Conservation (phyloP, 768 basidiomycete genomes). For the Tylopilus sp. region DNA sequence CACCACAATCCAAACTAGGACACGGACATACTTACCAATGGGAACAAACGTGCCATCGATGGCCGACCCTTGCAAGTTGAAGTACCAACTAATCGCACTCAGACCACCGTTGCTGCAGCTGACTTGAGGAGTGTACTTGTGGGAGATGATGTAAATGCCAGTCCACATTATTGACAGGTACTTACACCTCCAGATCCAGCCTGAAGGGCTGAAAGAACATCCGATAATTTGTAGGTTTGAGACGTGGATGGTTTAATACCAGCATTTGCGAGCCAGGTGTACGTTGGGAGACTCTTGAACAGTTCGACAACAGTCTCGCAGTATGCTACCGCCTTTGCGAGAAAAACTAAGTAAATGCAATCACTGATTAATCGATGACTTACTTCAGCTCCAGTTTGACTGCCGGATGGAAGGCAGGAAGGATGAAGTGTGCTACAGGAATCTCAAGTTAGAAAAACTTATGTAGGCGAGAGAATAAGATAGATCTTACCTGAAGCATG, state of each 20-base stretch:
- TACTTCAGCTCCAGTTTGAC: slow-evolving; percentile 59
- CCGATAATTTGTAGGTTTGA: slow-evolving; percentile 54
- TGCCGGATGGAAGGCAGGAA: slow-evolving; percentile 58
- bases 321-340: slow-evolving; percentile 58
- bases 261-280: slow-evolving; percentile 62
- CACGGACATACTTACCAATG: slow-evolving; percentile 45
- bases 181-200: slow-evolving; percentile 47
- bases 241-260: slow-evolving; percentile 69
- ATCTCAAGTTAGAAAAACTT: not conserved
- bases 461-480: not conserved
- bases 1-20: not conserved
- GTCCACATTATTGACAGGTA: not conserved
- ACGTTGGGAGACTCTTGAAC: slow-evolving; percentile 71
- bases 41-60: slow-evolving; percentile 63
- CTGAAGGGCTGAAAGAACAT: slow-evolving; percentile 53
- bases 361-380: not conserved
- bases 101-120: slow-evolving; percentile 40
- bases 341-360: not conserved
- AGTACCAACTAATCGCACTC: slow-evolving; percentile 56
- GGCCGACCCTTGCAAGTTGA: slow-evolving; percentile 60
- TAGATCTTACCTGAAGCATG: slow-evolving; percentile 35
- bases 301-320: slow-evolving; percentile 58
- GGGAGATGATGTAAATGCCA: not conserved
- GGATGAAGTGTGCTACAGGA: slow-evolving; percentile 51
- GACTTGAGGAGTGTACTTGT: slow-evolving; percentile 47